Conservation (phyloP, 768 basidiomycete genomes). For the Epithele typhae region DNA sequence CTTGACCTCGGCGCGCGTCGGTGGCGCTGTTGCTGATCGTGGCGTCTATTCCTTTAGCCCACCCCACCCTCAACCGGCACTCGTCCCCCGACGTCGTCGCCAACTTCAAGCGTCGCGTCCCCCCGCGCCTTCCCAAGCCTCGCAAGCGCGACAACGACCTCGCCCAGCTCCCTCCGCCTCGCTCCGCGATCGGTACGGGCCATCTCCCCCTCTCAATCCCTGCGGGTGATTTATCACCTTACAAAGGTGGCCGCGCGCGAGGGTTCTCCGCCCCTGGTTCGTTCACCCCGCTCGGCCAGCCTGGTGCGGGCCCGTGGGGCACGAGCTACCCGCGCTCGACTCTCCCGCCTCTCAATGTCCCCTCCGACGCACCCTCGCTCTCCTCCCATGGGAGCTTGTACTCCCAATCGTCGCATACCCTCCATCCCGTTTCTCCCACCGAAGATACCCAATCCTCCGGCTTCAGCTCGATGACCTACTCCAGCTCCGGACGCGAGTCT, state of each 20-base stretch:
- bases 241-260: conserved; percentile 54
- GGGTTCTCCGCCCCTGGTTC: conserved; percentile 84
- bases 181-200: conserved; percentile 71
- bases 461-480: conserved; percentile 36
- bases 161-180: conserved; percentile 69
- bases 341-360: conserved; percentile 81
- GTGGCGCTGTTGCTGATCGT: not conserved
- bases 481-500: conserved; percentile 25
- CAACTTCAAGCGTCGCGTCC: conserved; percentile 93
- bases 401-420: conserved; percentile 53
- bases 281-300: conserved; percentile 66
- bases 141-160: conserved; percentile 72
- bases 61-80: conserved; percentile 87
- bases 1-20: not conserved
- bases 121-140: conserved; percentile 86
- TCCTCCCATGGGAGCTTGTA: conserved; percentile 55
- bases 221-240: conserved; percentile 40
- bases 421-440: conserved; percentile 65
- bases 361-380: conserved; percentile 65
- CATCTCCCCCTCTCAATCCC: conserved; percentile 64
- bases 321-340: conserved; percentile 46
- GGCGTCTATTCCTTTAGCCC: conserved; percentile 45
- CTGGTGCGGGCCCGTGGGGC: conserved; percentile 54
- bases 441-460: conserved; percentile 59
- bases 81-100: conserved; percentile 88